These are phyloP conservation scores for Umbelopsis ramanniana DNA, from an alignment of 192 early-diverging fungal species.

Conservation along the genomic window DNA sequence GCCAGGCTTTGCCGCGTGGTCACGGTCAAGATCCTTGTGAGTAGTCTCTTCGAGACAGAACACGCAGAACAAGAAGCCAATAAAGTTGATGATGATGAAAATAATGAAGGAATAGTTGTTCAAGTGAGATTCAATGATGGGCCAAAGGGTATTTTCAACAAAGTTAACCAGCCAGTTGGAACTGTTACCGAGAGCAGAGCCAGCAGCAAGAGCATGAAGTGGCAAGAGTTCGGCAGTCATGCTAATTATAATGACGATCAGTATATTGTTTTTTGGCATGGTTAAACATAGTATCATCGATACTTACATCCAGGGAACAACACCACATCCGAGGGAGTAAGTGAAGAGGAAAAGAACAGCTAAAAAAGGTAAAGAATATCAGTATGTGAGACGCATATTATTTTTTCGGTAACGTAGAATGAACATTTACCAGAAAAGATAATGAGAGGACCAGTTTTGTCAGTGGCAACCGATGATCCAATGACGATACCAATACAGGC, in stretches of 20 bases:
- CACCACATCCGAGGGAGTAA: slow-evolving; percentile 82
- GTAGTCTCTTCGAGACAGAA: slow-evolving; percentile 83
- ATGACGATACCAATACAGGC: slow-evolving; percentile 68
- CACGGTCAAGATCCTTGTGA: slow-evolving; percentile 31
- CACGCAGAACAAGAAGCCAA: slow-evolving; percentile 68
- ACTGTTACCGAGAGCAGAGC: slow-evolving; percentile 71
- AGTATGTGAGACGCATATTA: not conserved
- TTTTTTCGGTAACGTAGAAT: not conserved
- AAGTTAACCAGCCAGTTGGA: slow-evolving; percentile 72
- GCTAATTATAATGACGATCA: not conserved
- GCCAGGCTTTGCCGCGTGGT: not conserved
- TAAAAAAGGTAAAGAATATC: not conserved
- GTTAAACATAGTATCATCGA: not conserved
- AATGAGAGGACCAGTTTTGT: slow-evolving; percentile 57
- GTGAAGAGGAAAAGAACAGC: slow-evolving; percentile 74
- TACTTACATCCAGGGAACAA: slow-evolving; percentile 75
- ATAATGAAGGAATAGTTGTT: slow-evolving; percentile 59
- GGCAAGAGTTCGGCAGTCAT: slow-evolving; percentile 82
- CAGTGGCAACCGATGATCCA: slow-evolving; percentile 50
- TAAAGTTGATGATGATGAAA: slow-evolving; percentile 70
- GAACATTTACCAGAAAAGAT: slow-evolving; percentile 53
- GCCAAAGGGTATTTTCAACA: slow-evolving; percentile 47
- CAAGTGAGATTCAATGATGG: slow-evolving; percentile 36
- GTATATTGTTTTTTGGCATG: not conserved
- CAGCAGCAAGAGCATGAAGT: slow-evolving; percentile 71